Conservation (phyloP, 2,329 filamentous ascomycete species). For the Ophiostoma sp. region DNA sequence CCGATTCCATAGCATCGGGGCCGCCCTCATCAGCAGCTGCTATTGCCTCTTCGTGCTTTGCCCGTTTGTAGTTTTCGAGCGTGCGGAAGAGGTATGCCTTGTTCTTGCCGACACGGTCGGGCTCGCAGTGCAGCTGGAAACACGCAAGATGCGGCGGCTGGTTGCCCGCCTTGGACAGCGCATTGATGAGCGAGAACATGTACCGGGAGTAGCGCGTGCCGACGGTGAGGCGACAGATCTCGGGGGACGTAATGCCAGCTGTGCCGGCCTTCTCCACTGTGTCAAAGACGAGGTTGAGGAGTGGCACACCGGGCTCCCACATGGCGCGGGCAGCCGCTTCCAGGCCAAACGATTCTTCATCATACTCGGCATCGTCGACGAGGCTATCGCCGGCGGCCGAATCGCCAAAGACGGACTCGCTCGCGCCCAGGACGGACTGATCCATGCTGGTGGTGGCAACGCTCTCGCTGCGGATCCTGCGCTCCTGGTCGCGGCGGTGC, state of each 20-base stretch:
- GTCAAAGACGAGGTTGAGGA: constrained; percentile 36
- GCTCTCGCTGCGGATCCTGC: constrained; percentile 11
- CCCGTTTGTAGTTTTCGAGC: constrained; percentile 12
- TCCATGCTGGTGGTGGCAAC: constrained; percentile 21
- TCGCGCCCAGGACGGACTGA: constrained; percentile 20
- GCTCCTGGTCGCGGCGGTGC: constrained; percentile 19
- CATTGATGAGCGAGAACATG: constrained; percentile 33
- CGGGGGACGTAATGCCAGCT: constrained; percentile 35
- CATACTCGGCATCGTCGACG: constrained; percentile 19
- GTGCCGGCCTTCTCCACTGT: constrained; percentile 32
- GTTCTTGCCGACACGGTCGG: constrained; percentile 38
- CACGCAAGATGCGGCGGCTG: constrained; percentile 39
- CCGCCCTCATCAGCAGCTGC: neutral
- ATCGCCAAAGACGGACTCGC: neutral
- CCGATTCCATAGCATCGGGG: too few relatives aligned
- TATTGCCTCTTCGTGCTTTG: neutral
- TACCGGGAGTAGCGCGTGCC: constrained; percentile 36
- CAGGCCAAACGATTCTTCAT: constrained; percentile 15
- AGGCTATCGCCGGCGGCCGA: constrained; percentile 18
- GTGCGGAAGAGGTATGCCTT: constrained; percentile 38
- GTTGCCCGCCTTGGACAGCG: constrained; percentile 33
- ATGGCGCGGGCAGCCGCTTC: neutral
- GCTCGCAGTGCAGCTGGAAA: constrained; percentile 37
- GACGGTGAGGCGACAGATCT: constrained; percentile 35
- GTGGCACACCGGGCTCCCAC: constrained; percentile 15